Evolutionary conservation across 1,284 basidiomycete species (phyloP).

Genomic region (Puccinia brachypodii): DNA sequence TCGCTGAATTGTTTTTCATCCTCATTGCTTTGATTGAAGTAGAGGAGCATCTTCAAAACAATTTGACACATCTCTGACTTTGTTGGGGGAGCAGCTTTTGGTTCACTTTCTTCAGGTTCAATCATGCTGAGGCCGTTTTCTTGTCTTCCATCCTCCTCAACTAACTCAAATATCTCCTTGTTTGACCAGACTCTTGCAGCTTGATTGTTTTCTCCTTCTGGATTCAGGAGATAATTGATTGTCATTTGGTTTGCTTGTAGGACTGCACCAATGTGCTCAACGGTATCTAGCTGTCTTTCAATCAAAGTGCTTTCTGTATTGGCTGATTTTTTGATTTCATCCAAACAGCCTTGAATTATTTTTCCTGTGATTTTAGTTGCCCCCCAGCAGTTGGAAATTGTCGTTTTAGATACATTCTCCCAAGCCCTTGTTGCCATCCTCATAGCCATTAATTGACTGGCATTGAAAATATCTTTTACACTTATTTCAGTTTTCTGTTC

Average conservation of each 20-base stretch:
- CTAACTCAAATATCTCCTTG: background rate
- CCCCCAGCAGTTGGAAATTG: background rate
- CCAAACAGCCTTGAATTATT: background rate
- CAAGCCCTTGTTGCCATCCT: constrained; percentile 8
- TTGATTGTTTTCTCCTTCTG: background rate
- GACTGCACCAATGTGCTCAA: background rate
- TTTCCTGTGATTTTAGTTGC: background rate
- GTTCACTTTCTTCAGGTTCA: too few species aligned
- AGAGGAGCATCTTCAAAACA: too few species aligned
- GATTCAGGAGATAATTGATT: too few species aligned
- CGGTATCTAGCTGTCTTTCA: background rate
- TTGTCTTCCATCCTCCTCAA: background rate
- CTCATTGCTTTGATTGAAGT: too few species aligned
- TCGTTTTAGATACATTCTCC: background rate
- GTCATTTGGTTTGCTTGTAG: background rate
- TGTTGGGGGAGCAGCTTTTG: too few species aligned
- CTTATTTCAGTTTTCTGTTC: background rate
- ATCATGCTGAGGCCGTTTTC: background rate
- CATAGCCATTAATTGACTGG: background rate
- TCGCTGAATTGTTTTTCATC: too few species aligned
- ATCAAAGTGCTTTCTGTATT: background rate
- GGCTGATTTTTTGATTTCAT: background rate
- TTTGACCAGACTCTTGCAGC: background rate
- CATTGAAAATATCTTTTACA: constrained; percentile 1
- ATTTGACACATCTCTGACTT: too few species aligned